These are phyloP conservation scores for Triangularia verruculosa DNA, from an alignment of 2,329 filamentous ascomycete species.

Conservation along the genomic window DNA sequence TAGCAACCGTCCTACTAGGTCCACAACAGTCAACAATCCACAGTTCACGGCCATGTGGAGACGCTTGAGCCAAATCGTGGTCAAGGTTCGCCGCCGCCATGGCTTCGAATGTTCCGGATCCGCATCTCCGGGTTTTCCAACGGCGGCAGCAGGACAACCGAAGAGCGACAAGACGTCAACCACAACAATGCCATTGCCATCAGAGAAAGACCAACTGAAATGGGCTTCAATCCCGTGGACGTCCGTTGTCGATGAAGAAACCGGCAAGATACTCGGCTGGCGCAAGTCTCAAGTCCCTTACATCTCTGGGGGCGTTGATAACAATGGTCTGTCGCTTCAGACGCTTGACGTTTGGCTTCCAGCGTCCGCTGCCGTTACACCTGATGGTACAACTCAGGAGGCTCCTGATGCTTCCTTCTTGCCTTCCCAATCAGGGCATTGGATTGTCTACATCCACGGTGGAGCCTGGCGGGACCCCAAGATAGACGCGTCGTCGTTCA, in stretches of 20 bases:
- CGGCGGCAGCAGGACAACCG: background rate
- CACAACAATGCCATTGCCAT: background rate
- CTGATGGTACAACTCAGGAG: background rate
- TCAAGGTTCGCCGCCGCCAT: background rate
- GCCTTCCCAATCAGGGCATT: slow-evolving; percentile 11
- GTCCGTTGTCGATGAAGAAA: background rate
- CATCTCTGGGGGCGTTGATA: background rate
- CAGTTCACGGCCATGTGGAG: background rate
- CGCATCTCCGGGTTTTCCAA: background rate
- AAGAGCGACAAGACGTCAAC: background rate
- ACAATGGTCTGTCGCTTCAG: slow-evolving; percentile 17
- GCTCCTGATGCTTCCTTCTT: background rate
- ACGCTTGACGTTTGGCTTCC: slow-evolving; percentile 28
- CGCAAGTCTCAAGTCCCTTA: slow-evolving; percentile 23
- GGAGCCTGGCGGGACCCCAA: slow-evolving; percentile 62
- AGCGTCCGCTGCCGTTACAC: background rate
- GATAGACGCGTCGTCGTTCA: slow-evolving; percentile 45
- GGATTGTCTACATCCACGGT: slow-evolving; percentile 54
- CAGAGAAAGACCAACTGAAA: background rate
- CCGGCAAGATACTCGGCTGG: background rate
- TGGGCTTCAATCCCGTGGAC: slow-evolving; percentile 13
- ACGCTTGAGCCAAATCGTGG: background rate
- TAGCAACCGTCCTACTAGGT: background rate
- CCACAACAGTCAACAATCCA: background rate
- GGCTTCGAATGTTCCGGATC: background rate